Base-by-base conservation (phyloP, 2,329 filamentous ascomycete species). In the Rutstroemia sp. region DNA sequence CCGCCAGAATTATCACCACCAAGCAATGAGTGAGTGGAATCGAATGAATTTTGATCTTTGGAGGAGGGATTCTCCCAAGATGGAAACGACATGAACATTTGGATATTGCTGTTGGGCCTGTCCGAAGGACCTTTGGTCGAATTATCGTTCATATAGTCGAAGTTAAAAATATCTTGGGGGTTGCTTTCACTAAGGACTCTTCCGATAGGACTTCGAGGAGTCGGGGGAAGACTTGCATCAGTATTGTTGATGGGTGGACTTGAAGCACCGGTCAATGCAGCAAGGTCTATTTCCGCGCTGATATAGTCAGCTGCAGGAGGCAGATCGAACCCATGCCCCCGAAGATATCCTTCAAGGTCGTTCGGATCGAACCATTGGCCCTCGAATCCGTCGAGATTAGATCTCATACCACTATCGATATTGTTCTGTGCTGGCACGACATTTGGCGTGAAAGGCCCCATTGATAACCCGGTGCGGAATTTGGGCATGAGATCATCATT, bases 361-460 rank as follows among this genome's bases (percentile, higher is more conserved):
- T 88, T 79, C 0, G 83, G 73, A 65, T 94, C 88, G 63, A 87
- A 88, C 75, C 89, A 94, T 51, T 88, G 81, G 4, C 88, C 88
- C 58, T 87, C 80, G 59, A 85, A 87, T 0, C 82, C 86, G 1
- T 79, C 76, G 7, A 84, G 69, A 40, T 76, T 77, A 60, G 80
- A 77, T 19, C 73, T 73, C 61, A 87, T 74, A 16, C 75, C 73
- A 12, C 70, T 65, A 39, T 76, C 73, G 7, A 84, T 62, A 19
- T 71, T 63, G 25, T 79, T 76, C 17, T 73, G 70, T 1, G 73
- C 68, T 1, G 71, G 63, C 30, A 72, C 72, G 2, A 76, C 67
- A 4, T 65, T 65, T 5, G 70, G 61, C 5, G 70, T 68, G 58
- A 80, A 82, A 0, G 80, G 80, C 0, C 80, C 79, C 60, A 75